Percentiles rank a stretch among this genome's conserved stretches.
phyloP scores from a whole-genome alignment of 495 filamentous ascomycete genomes.

The Oidiodendron maius region DNA sequence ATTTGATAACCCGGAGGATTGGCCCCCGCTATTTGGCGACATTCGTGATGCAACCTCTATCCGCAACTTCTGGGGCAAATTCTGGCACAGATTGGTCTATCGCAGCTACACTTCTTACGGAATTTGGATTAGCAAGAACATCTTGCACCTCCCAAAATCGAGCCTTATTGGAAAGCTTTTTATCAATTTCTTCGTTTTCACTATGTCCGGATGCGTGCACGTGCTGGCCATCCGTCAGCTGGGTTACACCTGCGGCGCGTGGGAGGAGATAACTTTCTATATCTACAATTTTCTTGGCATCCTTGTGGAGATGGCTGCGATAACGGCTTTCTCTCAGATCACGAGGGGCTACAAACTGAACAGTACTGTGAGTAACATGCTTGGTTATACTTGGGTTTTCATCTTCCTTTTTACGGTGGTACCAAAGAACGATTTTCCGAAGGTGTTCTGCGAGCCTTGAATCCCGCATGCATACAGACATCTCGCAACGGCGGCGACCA shows the following conservation, averaged over 20 bases:
- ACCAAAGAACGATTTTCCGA: background rate
- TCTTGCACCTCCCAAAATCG: background rate
- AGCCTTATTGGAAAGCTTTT: background rate
- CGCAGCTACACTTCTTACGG: background rate
- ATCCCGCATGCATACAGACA: no score
- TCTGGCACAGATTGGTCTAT: slow-evolving; percentile 25
- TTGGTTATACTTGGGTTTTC: slow-evolving; percentile 2
- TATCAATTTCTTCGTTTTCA: background rate
- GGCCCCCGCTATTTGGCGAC: slow-evolving; percentile 17
- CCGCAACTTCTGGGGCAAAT: slow-evolving; percentile 25
- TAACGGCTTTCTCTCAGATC: background rate
- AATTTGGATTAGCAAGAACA: background rate
- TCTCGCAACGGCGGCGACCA: no score
- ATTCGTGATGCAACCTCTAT: slow-evolving; percentile 15
- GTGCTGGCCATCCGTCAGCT: background rate
- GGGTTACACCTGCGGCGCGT: background rate
- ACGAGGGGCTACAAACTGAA: background rate
- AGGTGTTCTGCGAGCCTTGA: background rate
- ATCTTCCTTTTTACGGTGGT: background rate
- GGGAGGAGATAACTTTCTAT: background rate
- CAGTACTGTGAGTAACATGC: background rate
- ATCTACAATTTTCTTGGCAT: background rate
- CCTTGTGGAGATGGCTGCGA: background rate
- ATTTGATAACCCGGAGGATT: slow-evolving; percentile 10
- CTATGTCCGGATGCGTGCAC: background rate